Evolutionary conservation across 129 eudicot species (phyloP).

Genomic region (Solidago caesia): DNA sequence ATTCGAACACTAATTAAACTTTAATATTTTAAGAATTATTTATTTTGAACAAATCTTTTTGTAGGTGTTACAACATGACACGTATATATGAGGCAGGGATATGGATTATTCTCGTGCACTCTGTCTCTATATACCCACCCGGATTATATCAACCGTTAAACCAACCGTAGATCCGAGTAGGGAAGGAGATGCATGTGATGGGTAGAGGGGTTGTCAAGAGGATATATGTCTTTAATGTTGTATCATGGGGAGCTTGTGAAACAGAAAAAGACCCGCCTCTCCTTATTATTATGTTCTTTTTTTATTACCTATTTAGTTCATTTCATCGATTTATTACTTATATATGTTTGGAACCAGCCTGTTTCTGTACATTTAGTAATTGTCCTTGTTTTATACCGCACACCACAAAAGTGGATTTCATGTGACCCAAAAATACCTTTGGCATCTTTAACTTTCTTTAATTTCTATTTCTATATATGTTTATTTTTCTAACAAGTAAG

Average conservation of each 20-base stretch:
- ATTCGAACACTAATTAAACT: no score
- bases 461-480: no score
- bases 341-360: constrained; percentile 20
- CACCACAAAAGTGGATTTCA: constrained; percentile 36
- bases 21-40: no score
- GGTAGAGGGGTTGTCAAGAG: constrained; percentile 29
- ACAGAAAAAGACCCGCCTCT: constrained; percentile 27
- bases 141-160: no score
- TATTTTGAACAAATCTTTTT: no score
- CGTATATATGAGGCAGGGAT: no score
- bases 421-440: constrained; percentile 29
- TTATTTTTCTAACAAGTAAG: no score
- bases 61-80: no score
- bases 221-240: constrained; percentile 26
- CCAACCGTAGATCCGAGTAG: not conserved
- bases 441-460: constrained; percentile 16
- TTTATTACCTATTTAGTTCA: not conserved
- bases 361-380: constrained; percentile 8
- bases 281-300: not conserved
- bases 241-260: constrained; percentile 39
- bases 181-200: constrained; percentile 30
- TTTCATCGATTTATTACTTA: constrained; percentile 3
- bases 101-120: no score
- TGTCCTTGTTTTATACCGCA: constrained; percentile 30
- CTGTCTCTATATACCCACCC: no score